phyloP scores from a whole-genome alignment of 2,329 filamentous ascomycete species.

The Trichoderma cornu-damae region DNA sequence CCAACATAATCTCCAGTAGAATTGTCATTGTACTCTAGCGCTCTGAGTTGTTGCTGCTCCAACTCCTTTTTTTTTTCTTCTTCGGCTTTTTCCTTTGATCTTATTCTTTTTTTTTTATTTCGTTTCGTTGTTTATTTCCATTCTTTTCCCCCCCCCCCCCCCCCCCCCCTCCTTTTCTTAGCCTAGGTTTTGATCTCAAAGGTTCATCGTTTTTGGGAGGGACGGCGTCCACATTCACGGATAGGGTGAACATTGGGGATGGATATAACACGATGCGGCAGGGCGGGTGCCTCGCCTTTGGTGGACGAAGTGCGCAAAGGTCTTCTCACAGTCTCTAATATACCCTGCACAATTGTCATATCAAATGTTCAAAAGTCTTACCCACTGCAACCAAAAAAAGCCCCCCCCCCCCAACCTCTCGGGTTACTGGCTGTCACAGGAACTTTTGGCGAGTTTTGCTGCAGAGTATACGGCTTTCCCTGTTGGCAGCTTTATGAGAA shows the following conservation, averaged over 20 bases:
- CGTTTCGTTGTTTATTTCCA: constrained; percentile 17
- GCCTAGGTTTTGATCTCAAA: constrained; percentile 19
- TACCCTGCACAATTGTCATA: constrained; percentile 29
- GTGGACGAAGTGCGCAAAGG: constrained; percentile 24
- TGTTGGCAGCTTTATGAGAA: neutral
- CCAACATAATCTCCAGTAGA: constrained; percentile 21
- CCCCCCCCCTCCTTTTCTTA: no score
- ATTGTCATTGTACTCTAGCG: constrained; percentile 31
- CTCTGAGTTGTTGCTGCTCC: constrained; percentile 22
- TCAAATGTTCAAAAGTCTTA: neutral
- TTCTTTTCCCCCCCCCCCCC: no score
- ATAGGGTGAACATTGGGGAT: constrained; percentile 24
- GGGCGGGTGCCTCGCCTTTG: constrained; percentile 21
- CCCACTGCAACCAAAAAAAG: neutral
- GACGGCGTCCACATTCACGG: constrained; percentile 22
- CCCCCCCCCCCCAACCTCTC: neutral
- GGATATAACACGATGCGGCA: constrained; percentile 22
- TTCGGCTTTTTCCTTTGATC: neutral
- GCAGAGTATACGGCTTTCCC: neutral
- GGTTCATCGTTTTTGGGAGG: constrained; percentile 24
- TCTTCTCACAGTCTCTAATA: constrained; percentile 29
- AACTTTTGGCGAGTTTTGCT: neutral
- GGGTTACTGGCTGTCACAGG: neutral
- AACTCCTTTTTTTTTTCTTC: constrained; percentile 21
- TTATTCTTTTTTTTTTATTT: neutral